These are phyloP conservation scores for Cubamyces sp. DNA, from an alignment of 768 basidiomycete genomes.

Conservation along the genomic window DNA sequence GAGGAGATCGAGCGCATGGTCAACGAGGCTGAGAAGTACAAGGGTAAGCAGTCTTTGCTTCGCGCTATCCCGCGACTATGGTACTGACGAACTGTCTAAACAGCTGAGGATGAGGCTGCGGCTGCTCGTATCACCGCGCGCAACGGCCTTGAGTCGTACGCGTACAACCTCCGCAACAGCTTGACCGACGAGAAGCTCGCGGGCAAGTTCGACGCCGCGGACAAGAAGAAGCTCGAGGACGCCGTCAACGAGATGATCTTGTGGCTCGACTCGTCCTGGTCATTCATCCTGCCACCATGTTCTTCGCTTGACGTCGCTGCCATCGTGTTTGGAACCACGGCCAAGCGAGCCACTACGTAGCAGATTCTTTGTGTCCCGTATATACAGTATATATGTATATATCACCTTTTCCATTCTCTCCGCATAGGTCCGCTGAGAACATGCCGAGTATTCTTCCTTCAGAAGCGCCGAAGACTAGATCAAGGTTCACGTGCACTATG, in stretches of 20 bases:
- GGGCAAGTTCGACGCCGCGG: conserved; percentile 83
- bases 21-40: conserved; percentile 90
- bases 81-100: conserved; percentile 22
- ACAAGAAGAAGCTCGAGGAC: conserved; percentile 82
- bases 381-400: too few relatives aligned
- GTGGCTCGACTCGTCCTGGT: conserved; percentile 65
- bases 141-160: conserved; percentile 92
- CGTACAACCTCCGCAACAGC: conserved; percentile 95
- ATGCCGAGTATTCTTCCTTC: too few relatives aligned
- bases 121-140: conserved; percentile 82
- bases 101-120: conserved; percentile 86
- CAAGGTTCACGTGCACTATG: too few relatives aligned
- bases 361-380: too few relatives aligned
- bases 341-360: too few relatives aligned
- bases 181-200: conserved; percentile 84
- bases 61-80: neutral
- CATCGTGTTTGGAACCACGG: too few relatives aligned
- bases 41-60: conserved; percentile 48
- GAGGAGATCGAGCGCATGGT: conserved; percentile 97
- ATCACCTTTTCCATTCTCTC: too few relatives aligned
- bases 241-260: conserved; percentile 82
- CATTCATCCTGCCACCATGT: too few relatives aligned
- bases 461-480: too few relatives aligned
- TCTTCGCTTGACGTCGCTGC: too few relatives aligned
- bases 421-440: too few relatives aligned